Conservation (phyloP, 116 monocot genomes). For the Zostera marina region DNA sequence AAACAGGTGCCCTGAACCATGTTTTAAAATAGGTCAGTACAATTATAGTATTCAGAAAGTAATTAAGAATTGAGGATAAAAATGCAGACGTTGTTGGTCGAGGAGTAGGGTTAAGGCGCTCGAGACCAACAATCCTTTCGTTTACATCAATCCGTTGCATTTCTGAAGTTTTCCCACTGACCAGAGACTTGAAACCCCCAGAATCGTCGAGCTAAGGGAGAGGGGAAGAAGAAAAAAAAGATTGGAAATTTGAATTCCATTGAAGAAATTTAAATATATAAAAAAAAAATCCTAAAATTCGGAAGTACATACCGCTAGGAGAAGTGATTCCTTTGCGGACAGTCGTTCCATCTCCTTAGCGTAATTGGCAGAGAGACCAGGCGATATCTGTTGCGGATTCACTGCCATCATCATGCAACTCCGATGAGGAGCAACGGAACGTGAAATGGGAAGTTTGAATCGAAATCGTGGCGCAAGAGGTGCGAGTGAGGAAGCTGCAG, state of each 20-base stretch:
- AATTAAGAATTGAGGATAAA: no score
- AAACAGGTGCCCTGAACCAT: constrained; percentile 59
- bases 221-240: constrained; percentile 9
- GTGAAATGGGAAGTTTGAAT: no score
- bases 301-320: constrained; percentile 91
- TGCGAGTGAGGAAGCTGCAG: no score
- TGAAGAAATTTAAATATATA: no score
- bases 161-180: constrained; percentile 67
- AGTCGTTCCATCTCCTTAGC: constrained; percentile 98
- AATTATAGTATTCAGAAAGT: no score
- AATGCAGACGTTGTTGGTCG: constrained; percentile 81
- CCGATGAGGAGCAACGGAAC: neutral
- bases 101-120: constrained; percentile 88
- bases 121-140: constrained; percentile 82
- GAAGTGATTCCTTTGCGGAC: constrained; percentile 89
- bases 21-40: no score
- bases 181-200: constrained; percentile 79
- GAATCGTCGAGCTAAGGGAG: constrained; percentile 97
- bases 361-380: constrained; percentile 50
- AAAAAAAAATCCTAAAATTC: no score
- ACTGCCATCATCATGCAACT: neutral
- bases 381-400: constrained; percentile 14
- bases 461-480: no score
- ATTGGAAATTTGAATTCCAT: no score
- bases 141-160: constrained; percentile 86